Percentiles rank a stretch among this genome's conserved stretches.
These are phyloP conservation scores for Aspergillus floridensis DNA, from an alignment of 2,329 filamentous ascomycete species.

Conservation along the genomic window DNA sequence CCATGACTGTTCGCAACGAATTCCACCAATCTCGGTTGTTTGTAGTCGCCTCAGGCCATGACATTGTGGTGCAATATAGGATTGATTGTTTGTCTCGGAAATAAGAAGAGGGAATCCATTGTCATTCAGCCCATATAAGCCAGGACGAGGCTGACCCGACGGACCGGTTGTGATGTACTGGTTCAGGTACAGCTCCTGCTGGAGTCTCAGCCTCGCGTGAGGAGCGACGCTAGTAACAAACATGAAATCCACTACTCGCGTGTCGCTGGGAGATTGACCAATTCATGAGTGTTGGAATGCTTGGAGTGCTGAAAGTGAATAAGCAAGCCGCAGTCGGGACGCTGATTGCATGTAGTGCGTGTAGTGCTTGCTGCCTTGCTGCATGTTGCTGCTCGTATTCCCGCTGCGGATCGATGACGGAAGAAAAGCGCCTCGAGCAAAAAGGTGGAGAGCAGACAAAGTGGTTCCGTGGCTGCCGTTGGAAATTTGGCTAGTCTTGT, in stretches of 20 bases:
- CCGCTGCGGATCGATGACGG: not conserved
- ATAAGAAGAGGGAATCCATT: not conserved
- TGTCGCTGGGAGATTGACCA: no score
- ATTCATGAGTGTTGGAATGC: no score
- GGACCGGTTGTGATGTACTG: not conserved
- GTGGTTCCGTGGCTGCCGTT: conserved; percentile 5
- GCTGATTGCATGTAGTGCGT: no score
- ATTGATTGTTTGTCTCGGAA: not conserved
- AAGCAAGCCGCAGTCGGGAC: no score
- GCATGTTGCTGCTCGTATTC: not conserved
- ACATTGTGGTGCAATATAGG: not conserved
- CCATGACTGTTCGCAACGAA: no score
- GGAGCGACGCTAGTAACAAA: not conserved
- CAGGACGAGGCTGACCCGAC: not conserved
- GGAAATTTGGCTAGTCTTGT: not conserved
- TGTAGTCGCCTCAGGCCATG: not conserved
- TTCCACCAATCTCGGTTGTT: not conserved
- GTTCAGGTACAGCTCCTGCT: not conserved
- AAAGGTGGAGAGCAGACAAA: not conserved
- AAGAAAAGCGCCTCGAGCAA: not conserved
- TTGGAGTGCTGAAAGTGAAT: no score
- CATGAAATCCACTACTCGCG: not conserved
- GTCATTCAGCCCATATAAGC: not conserved
- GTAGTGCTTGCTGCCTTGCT: no score
- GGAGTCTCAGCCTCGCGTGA: not conserved